Percentiles rank a stretch among this genome's conserved stretches.
Conservation (phyloP, 192 early-diverging fungal genomes). For the Backusella luteola region DNA sequence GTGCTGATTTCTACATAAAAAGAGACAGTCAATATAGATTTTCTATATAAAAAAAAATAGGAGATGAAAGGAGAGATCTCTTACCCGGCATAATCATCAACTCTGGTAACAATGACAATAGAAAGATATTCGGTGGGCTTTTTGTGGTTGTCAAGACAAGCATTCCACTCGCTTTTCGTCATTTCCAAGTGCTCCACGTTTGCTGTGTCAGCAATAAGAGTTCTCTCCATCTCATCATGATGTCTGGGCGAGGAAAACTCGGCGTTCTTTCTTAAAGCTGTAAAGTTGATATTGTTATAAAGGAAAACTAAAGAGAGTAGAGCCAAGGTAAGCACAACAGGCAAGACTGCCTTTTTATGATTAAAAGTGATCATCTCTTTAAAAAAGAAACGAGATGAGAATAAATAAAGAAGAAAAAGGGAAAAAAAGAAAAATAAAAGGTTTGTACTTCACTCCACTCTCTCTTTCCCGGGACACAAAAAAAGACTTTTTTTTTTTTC, state of each 20-base stretch:
- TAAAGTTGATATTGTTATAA: slow-evolving; percentile 7
- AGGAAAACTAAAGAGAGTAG: background rate
- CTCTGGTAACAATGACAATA: slow-evolving; percentile 39
- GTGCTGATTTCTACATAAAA: slow-evolving; percentile 24
- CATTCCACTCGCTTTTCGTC: slow-evolving; percentile 22
- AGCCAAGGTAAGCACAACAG: background rate
- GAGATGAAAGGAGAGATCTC: background rate
- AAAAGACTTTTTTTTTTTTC: background rate
- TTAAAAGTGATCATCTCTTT: slow-evolving; percentile 5
- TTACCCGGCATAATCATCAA: slow-evolving; percentile 40
- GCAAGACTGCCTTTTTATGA: background rate
- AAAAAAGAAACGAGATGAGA: background rate
- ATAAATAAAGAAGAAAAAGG: slow-evolving; percentile 7
- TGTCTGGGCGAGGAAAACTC: background rate
- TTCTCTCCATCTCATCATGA: background rate
- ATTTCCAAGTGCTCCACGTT: slow-evolving; percentile 2
- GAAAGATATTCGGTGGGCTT: slow-evolving; percentile 26
- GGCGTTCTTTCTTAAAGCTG: background rate
- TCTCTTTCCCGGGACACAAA: background rate
- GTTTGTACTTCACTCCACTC: background rate
- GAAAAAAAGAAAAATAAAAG: background rate
- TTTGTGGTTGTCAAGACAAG: slow-evolving; percentile 19
- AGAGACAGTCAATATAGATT: background rate
- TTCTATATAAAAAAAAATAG: background rate
- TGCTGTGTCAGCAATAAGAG: background rate